These are phyloP conservation scores for Lepidium aucheri DNA, from an alignment of 345 rosid species.

Conservation along the genomic window DNA sequence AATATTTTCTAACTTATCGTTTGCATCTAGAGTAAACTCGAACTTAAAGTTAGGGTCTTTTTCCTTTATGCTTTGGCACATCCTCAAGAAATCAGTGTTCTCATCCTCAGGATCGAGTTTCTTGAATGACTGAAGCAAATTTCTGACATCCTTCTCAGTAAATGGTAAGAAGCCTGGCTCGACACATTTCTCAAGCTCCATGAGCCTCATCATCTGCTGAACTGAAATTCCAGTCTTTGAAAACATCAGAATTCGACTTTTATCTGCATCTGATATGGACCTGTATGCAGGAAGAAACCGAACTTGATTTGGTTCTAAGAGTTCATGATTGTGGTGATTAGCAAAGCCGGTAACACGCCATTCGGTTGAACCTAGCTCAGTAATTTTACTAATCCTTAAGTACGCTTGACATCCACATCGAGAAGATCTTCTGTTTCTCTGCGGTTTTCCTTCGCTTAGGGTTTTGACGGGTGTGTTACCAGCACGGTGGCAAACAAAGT, in stretches of 20 bases:
- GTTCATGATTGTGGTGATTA: constrained; percentile 88
- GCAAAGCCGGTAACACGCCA: constrained; percentile 96
- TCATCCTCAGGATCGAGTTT: constrained; percentile 85
- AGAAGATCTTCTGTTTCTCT: constrained; percentile 82
- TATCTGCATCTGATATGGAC: constrained; percentile 85
- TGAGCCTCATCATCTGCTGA: constrained; percentile 97
- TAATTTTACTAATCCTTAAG: constrained; percentile 69
- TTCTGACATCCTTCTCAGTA: constrained; percentile 96
- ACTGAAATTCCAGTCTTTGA: constrained; percentile 93
- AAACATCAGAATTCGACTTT: constrained; percentile 88
- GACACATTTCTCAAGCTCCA: constrained; percentile 97
- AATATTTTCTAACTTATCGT: constrained; percentile 66
- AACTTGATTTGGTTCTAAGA: constrained; percentile 83
- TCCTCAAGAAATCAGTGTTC: constrained; percentile 75
- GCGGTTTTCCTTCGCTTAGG: constrained; percentile 62
- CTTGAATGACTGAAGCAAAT: constrained; percentile 84
- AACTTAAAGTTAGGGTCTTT: constrained; percentile 87
- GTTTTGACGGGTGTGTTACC: constrained; percentile 90
- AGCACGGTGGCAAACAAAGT: constrained; percentile 95
- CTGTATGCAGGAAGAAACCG: constrained; percentile 96
- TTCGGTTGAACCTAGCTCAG: constrained; percentile 65
- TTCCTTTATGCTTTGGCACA: constrained; percentile 86
- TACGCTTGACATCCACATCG: constrained; percentile 95
- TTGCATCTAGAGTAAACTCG: constrained; percentile 61
- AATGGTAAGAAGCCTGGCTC: constrained; percentile 94